phyloP scores from a whole-genome alignment of 345 rosid species.

The Melaleuca alternifolia region DNA sequence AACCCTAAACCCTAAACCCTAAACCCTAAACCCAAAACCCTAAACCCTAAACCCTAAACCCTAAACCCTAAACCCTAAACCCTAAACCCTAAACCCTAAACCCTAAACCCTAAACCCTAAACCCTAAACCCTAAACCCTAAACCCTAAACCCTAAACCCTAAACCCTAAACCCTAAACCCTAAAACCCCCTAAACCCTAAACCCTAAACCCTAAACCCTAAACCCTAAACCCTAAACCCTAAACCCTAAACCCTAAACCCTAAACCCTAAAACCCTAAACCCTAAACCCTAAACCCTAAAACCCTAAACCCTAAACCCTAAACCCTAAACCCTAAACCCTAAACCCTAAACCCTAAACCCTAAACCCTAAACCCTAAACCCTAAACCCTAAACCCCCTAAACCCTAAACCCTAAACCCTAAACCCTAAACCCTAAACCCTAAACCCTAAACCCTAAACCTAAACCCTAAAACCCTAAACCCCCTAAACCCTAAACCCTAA shows the following conservation, averaged over 20 bases:
- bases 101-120: constrained; percentile 10
- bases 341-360: constrained; percentile 9
- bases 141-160: neutral
- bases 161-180: constrained; percentile 19
- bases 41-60: constrained; percentile 11
- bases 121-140: neutral
- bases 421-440: constrained; percentile 5
- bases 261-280: constrained; percentile 17
- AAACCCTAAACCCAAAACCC: constrained; percentile 14
- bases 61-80: constrained; percentile 11
- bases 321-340: constrained; percentile 14
- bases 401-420: constrained; percentile 10
- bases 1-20: constrained; percentile 17
- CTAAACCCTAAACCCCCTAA: constrained; percentile 7
- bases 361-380: constrained; percentile 6
- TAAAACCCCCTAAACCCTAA: constrained; percentile 18
- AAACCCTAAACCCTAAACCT: neutral
- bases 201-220: constrained; percentile 13
- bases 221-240: neutral
- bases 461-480: constrained; percentile 11
- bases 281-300: constrained; percentile 15
- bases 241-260: constrained; percentile 7
- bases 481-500: constrained; percentile 13
- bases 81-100: constrained; percentile 9
- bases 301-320: constrained; percentile 18